phyloP scores from a whole-genome alignment of 352 stramenopile species.

The Globisporangium nunn region DNA sequence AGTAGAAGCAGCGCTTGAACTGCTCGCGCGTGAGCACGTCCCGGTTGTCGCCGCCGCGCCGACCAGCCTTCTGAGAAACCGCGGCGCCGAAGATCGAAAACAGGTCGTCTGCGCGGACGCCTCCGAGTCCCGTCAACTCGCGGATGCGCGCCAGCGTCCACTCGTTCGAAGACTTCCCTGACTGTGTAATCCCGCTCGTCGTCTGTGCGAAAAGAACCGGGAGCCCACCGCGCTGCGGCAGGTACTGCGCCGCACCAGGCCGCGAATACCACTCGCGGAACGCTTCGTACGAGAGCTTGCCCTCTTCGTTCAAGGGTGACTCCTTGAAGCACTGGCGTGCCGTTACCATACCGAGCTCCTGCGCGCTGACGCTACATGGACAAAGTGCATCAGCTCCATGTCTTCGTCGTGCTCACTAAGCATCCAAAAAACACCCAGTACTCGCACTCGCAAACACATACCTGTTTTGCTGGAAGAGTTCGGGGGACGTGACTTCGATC shows the following conservation, averaged over 20 bases:
- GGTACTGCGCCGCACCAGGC: slow-evolving; percentile 41
- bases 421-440: not conserved
- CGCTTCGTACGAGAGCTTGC: slow-evolving; percentile 62
- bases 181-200: slow-evolving; percentile 4
- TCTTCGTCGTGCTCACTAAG: not conserved
- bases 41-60: not conserved
- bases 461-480: slow-evolving; percentile 70
- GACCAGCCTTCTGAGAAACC: slow-evolving; percentile 5
- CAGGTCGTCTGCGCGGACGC: slow-evolving; percentile 48
- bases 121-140: slow-evolving; percentile 43
- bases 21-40: slow-evolving; percentile 43
- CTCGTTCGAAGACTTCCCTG: not conserved
- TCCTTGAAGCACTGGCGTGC: slow-evolving; percentile 73
- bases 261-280: slow-evolving; percentile 80
- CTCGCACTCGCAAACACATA: slow-evolving; percentile 14
- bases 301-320: slow-evolving; percentile 49
- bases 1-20: slow-evolving; percentile 66
- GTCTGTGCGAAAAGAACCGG: slow-evolving; percentile 4
- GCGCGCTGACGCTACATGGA: slow-evolving; percentile 38
- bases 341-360: slow-evolving; percentile 59
- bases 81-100: slow-evolving; percentile 48
- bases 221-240: not conserved
- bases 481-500: slow-evolving; percentile 54
- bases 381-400: not conserved
- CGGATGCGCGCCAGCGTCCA: slow-evolving; percentile 25